Base-by-base conservation (phyloP, 257 asterid species). In the Nicotiana tomentosiformis region DNA sequence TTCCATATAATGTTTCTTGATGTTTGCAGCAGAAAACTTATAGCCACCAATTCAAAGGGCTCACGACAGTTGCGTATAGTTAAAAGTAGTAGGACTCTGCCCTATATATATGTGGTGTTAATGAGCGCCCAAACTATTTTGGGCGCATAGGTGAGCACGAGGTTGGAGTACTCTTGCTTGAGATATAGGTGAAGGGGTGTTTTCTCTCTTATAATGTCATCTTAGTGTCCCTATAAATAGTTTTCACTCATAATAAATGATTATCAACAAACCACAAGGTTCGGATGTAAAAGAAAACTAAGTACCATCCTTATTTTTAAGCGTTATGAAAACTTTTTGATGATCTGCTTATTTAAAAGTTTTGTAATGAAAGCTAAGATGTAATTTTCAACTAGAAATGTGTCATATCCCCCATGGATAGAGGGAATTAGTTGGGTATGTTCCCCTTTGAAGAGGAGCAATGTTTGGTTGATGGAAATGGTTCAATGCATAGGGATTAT, bases 401-500 rank as follows among this genome's bases (percentile, higher is more conserved):
- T 70, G 39, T 87, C 87, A 85, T 77, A 77, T 53, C 23, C 84
- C 90, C 91, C 85, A 80, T 3, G 85, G 56, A 56, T 70, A 58
- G 10, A 82, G 72, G 46, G 90, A 88, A 15, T 86, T 86, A 18
- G 65, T 77, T 0, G 89, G 87, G 49, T 82, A 84, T 49, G 92
- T 81, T n/a, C 81, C 87, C 67, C 88, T 30, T 10, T 60, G 18
- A 5, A 65, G 2, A 20, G 83, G 64, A n/a, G 57, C 12, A 29
- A 26, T 80, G 8, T 37, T 66, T 20, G 72, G 84, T 74, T 90
- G 81, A 77, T 78, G 39, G 62, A 85, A 90, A 77, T 91, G 92
- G 66, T 87, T 90, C 35, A 87, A 20, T 26, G 84, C 77, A 77
- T 70, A 83, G 18, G 85, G 74, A 26, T 81, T 70, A 39, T 82